Evolutionary conservation across 441 rosid genomes (phyloP), one percentile per base, ranked within the genome.

Genomic region (Populus trichocarpa): DNA sequence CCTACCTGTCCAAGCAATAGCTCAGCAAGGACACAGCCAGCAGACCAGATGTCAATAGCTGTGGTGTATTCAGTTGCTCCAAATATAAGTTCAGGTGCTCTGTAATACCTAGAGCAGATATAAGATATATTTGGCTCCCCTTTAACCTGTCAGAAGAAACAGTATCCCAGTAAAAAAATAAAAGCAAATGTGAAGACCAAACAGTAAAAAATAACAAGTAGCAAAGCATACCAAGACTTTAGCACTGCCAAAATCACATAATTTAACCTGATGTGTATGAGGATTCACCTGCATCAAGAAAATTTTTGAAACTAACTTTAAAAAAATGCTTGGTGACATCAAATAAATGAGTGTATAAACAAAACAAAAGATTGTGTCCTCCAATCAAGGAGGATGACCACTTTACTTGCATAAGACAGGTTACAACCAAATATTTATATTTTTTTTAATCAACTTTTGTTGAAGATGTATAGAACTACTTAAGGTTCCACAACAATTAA

Each of bases 71-170:
- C 98, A 0, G 99, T 96, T 75, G 99, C 99, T 74, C 99, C 98
- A 83, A 95, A 95, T 75, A 95, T 95, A 77, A 95, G 95, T 84
- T 95, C 98, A 13, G 99, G 99, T 75, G 98, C 99, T 87, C 99
- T 85, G 79, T 96, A 96, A 82, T 92, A 96, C 86, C 99, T 89
- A 3, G 99, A 94, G 85, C 99, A 96, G 2, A 96, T 96, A 81
- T 96, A 96, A 0, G 99, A 92, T 83, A 96, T 94, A 87, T 96
- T 96, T 68, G 99, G 96, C 81, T 96, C 99, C 72, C 99, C 98
- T 88, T 94, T 96, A 25, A 96, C 95, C 99, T 96, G 87, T 73
- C 78, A 65, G 63, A 67, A 53, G 25, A 57, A 66, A 69, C 33
- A 65, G 78, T 10, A 69, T 42, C 67, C 74, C 35, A 63, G 30